phyloP scores from a whole-genome alignment of 1,284 basidiomycete species.

The Irpex sp. region DNA sequence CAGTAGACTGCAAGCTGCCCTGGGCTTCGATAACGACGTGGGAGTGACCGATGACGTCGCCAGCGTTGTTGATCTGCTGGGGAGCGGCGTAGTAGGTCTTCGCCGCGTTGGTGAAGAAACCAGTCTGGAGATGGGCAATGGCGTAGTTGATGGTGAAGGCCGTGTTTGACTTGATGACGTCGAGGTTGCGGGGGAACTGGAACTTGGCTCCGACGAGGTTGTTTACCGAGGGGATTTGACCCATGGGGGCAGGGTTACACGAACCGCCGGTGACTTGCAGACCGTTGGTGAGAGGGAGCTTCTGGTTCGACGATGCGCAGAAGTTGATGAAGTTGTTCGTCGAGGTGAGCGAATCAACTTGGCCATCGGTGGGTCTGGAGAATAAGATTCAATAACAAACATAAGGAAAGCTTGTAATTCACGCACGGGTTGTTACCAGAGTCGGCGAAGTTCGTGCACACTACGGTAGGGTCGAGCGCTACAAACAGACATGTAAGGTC shows the following conservation, averaged over 20 bases:
- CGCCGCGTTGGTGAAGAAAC: slow-evolving; percentile 53
- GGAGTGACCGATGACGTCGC: slow-evolving; percentile 50
- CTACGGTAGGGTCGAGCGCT: slow-evolving; percentile 52
- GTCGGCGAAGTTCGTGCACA: slow-evolving; percentile 49
- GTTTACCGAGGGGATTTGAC: slow-evolving; percentile 40
- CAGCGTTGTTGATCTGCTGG: slow-evolving; percentile 35
- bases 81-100: slow-evolving; percentile 49
- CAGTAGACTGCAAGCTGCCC: slow-evolving; percentile 38
- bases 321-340: slow-evolving; percentile 76
- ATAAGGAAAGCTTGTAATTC: background rate
- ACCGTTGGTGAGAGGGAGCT: slow-evolving; percentile 51
- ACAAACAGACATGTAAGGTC: background rate
- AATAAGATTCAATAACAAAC: background rate
- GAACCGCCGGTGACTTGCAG: slow-evolving; percentile 54
- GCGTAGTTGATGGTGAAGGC: slow-evolving; percentile 48
- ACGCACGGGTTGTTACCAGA: slow-evolving; percentile 37
- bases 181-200: slow-evolving; percentile 43
- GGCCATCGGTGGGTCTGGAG: slow-evolving; percentile 40
- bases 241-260: slow-evolving; percentile 59
- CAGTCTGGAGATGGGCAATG: slow-evolving; percentile 41
- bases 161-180: slow-evolving; percentile 39
- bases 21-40: slow-evolving; percentile 56
- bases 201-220: slow-evolving; percentile 59
- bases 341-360: slow-evolving; percentile 57
- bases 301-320: slow-evolving; percentile 46